Conservation (phyloP, 2,329 filamentous ascomycete species). For the Lachnellula occidentalis region DNA sequence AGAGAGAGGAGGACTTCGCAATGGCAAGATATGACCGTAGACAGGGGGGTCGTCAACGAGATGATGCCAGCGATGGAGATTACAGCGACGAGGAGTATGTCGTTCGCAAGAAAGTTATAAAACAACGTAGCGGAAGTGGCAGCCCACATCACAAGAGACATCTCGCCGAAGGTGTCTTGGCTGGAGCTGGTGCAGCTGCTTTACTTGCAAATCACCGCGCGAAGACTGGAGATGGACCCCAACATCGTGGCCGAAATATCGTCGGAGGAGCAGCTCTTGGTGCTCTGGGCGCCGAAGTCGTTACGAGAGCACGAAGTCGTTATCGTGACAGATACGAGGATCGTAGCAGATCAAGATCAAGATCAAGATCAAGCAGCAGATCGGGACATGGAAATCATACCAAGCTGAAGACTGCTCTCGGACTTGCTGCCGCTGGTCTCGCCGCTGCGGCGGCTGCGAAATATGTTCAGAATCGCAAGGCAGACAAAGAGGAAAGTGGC, state of each 20-base stretch:
- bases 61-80: constrained; percentile 34
- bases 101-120: constrained; percentile 36
- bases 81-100: constrained; percentile 40
- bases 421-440: constrained; percentile 57
- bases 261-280: constrained; percentile 54
- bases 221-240: constrained; percentile 28
- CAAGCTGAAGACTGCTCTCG: constrained; percentile 55
- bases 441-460: constrained; percentile 61
- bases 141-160: constrained; percentile 52
- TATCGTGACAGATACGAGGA: constrained; percentile 49
- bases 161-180: constrained; percentile 59
- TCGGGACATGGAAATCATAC: constrained; percentile 32
- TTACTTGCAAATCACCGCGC: constrained; percentile 50
- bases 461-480: constrained; percentile 55
- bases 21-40: constrained; percentile 36
- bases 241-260: constrained; percentile 27
- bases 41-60: constrained; percentile 28
- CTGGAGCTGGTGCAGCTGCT: constrained; percentile 57
- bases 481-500: constrained; percentile 52
- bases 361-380: constrained; percentile 33
- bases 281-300: constrained; percentile 55
- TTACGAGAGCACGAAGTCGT: constrained; percentile 54
- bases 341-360: constrained; percentile 34
- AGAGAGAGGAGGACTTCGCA: constrained; percentile 23
- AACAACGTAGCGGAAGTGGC: constrained; percentile 43